phyloP scores from a whole-genome alignment of 352 stramenopile genomes.

The Pythium pyrilobum region DNA sequence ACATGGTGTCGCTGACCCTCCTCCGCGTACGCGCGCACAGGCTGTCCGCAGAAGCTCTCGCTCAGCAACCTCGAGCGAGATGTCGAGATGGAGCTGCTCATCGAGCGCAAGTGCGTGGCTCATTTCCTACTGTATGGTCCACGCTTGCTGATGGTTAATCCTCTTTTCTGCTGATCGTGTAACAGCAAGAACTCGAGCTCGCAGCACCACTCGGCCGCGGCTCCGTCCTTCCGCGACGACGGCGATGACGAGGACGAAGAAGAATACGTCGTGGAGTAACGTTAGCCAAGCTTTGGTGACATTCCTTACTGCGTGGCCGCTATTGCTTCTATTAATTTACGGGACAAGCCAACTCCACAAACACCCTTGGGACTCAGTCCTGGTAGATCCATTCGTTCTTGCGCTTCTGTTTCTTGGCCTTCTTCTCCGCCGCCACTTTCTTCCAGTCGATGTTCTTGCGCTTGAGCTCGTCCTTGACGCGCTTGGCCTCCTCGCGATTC shows the following conservation, averaged over 20 bases:
- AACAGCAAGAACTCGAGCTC: conserved; percentile 28
- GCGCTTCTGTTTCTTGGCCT: conserved; percentile 80
- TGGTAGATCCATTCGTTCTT: conserved; percentile 84
- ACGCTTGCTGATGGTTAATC: too few species aligned
- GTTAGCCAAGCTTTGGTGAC: neutral
- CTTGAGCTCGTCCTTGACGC: conserved; percentile 77
- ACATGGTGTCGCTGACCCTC: neutral
- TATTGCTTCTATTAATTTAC: conserved; percentile 20
- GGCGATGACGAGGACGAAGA: conserved; percentile 53
- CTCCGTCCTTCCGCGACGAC: conserved; percentile 20
- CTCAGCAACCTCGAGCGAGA: conserved; percentile 68
- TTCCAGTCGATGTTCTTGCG: conserved; percentile 86
- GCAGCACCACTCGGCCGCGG: conserved; percentile 25
- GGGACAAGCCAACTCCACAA: conserved; percentile 1
- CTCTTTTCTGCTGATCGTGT: neutral
- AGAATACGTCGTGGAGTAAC: conserved; percentile 72
- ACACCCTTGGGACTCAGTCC: conserved; percentile 31
- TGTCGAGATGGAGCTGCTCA: conserved; percentile 84
- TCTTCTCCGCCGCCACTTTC: conserved; percentile 81
- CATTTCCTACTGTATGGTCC: neutral
- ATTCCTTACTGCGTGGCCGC: neutral
- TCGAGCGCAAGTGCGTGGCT: conserved; percentile 40
- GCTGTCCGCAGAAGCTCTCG: conserved; percentile 58
- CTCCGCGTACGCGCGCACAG: conserved; percentile 30
- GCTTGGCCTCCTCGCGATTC: conserved; percentile 73